These are phyloP conservation scores for Naganishia cerealis DNA, from an alignment of 1,284 basidiomycete genomes.

Conservation along the genomic window DNA sequence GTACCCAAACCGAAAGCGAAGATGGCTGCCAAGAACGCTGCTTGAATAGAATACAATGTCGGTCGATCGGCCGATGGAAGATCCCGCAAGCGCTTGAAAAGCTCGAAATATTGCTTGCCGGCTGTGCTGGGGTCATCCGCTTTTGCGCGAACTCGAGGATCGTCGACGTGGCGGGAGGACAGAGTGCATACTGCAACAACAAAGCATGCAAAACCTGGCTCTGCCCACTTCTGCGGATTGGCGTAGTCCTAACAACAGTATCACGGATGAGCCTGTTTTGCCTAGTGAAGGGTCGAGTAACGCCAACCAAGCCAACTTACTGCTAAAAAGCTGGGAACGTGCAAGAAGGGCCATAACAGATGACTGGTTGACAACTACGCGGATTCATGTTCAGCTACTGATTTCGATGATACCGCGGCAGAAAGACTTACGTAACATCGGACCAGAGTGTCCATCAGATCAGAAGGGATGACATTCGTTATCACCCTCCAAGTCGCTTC, in stretches of 20 bases:
- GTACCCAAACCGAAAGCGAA: constrained; percentile 83
- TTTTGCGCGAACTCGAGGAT: constrained; percentile 77
- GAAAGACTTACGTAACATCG: constrained; percentile 58
- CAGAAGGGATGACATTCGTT: constrained; percentile 79
- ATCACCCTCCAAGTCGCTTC: constrained; percentile 67
- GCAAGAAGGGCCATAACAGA: constrained; percentile 83
- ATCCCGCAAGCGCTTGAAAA: constrained; percentile 76
- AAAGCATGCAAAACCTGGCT: constrained; percentile 85
- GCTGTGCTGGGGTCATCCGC: constrained; percentile 76
- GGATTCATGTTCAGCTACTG: constrained; percentile 56
- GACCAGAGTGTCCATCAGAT: constrained; percentile 75
- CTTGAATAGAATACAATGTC: constrained; percentile 83
- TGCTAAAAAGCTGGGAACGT: constrained; percentile 79
- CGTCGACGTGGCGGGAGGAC: constrained; percentile 83
- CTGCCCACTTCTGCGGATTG: constrained; percentile 85
- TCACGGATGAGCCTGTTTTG: neutral
- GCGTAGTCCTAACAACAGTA: constrained; percentile 70
- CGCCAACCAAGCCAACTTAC: constrained; percentile 56
- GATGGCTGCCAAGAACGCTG: constrained; percentile 78
- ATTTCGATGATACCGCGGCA: neutral
- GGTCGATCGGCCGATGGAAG: constrained; percentile 81
- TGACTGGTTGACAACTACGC: constrained; percentile 85
- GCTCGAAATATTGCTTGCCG: constrained; percentile 85
- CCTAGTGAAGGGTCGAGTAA: neutral
- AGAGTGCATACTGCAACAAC: constrained; percentile 85